Evolutionary conservation across 139 green algal genomes (phyloP).

Genomic region (Pleodorina starrii): DNA sequence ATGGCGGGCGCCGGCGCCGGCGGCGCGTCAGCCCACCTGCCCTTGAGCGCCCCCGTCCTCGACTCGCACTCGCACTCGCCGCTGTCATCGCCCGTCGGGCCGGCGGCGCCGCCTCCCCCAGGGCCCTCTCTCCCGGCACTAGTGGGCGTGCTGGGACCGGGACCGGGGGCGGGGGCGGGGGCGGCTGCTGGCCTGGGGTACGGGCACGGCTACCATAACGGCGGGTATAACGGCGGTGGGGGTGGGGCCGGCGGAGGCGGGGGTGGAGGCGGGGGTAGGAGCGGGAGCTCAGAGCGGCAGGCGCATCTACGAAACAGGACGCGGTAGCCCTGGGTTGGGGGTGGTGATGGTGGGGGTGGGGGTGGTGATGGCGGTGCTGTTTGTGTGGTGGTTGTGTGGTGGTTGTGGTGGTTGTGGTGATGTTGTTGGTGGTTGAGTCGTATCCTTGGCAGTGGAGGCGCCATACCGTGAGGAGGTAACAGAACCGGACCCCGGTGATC

Average conservation of each 20-base stretch:
- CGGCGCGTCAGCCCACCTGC: background rate
- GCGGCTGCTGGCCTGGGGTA: background rate
- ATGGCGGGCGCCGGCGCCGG: background rate
- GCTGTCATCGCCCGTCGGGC: background rate
- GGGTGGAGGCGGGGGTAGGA: background rate
- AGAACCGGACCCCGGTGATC: too few relatives aligned
- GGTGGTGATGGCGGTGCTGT: too few relatives aligned
- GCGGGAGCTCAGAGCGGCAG: background rate
- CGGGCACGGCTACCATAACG: too few relatives aligned
- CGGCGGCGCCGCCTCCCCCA: background rate
- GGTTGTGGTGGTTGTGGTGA: too few relatives aligned
- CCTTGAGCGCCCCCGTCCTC: background rate
- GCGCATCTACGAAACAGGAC: conserved; percentile 23
- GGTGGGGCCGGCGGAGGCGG: background rate
- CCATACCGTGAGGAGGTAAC: too few relatives aligned
- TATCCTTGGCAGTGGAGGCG: too few relatives aligned
- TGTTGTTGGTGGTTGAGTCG: too few relatives aligned
- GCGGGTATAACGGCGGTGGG: background rate
- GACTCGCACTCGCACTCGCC: background rate
- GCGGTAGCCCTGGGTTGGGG: conserved; percentile 32
- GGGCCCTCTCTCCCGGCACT: background rate
- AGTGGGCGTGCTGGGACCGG: background rate
- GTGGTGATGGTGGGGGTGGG: too few relatives aligned
- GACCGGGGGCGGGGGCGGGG: background rate
- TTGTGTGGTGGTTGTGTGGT: too few relatives aligned